Evolutionary conservation across 2,329 filamentous ascomycete species (phyloP), one percentile per base, ranked within the genome.

Genomic region (Fusarium austroafricanum): DNA sequence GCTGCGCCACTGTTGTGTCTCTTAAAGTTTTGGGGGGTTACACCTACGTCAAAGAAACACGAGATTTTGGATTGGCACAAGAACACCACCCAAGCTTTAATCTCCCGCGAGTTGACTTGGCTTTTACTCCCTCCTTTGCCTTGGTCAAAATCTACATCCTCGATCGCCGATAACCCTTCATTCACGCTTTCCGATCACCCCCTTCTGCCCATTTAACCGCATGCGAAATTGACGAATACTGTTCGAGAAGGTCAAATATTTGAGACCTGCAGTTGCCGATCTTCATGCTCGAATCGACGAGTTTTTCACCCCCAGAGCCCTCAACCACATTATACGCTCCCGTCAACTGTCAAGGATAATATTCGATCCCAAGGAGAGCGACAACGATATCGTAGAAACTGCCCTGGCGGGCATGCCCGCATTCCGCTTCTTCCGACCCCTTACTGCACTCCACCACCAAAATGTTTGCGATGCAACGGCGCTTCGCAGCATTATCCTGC

Each of bases 401-500:
- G 21, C 59, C 55, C 44, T 53, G 72, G 72, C 72, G 72, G 72
- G 67, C 63, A 62, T 47, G 71, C 72, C 72, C 67, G 68, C 63
- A 38, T 71, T 71, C 68, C 73, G 67, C 67, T 23, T 51, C 53
- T 58, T 68, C 61, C 71, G 67, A 51, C 45, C 67, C 47, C 69
- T 53, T 45, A 51, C 31, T 61, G 29, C 40, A 44, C 42, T 42
- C 58, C 33, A 29, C 18, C n/a, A 21, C 31, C 58, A 43, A 49
- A 23, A 73, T 74, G 72, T n/a, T 65, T 35, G 23, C 40, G 38
- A 58, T 37, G 21, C 37, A 45, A 31, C 47, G 39, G 12, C 39
- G 56, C 33, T 46, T 45, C 10, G 31, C 63, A 40, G 60, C 51
- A 14, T 37, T 71, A 23, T 31, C 59, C 33, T 53, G 70, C n/a